Base-by-base conservation (phyloP, 1,139 yeast species). In the Taphrina sp. region DNA sequence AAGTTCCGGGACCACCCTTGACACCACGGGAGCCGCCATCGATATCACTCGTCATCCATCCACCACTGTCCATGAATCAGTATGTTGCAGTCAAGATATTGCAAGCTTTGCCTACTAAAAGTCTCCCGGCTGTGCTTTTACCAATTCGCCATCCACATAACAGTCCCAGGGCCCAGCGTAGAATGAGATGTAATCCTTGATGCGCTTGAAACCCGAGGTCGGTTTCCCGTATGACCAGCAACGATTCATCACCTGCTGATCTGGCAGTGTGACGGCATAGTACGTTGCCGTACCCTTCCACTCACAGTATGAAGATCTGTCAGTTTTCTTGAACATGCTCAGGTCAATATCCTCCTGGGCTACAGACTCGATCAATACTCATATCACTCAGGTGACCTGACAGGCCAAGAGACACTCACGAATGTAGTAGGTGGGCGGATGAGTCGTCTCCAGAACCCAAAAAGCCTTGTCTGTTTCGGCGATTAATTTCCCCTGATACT, bases 401-500 rank as follows among this genome's bases (percentile, higher is more conserved):
- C 5, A 14, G 37, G 16, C n/a, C n/a, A n/a, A 26, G n/a, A 14
- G 23, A 7, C 20, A 31, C 47, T 16, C 8, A 43, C 47, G 54
- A 14, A 49, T 49, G 14, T 49, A 49, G 46, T 49, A 49, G 2
- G 54, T 49, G 1, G 54, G 54, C 16, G 43, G 45, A 33, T 49
- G 54, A 16, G 44, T 41, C 24, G 54, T 49, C 46, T 49, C 54
- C 20, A 49, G 54, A 38, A 49, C 54, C 54, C 46, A 49, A 33
- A 22, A 49, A 3, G 46, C 54, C 33, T 42, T 42, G 37, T 41
- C 37, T 4, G 54, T 22, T 22, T 49, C 46, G 5, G 54, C 54
- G 17, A 49, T 38, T 10, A 31, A 28, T 17, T 17, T 16, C 7
- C 54, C 54, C 20, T 39, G 28, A 10, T 38, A 34, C 34, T 31